Conservation (phyloP, 2,329 filamentous ascomycete genomes). For the Diaporthe capsici region DNA sequence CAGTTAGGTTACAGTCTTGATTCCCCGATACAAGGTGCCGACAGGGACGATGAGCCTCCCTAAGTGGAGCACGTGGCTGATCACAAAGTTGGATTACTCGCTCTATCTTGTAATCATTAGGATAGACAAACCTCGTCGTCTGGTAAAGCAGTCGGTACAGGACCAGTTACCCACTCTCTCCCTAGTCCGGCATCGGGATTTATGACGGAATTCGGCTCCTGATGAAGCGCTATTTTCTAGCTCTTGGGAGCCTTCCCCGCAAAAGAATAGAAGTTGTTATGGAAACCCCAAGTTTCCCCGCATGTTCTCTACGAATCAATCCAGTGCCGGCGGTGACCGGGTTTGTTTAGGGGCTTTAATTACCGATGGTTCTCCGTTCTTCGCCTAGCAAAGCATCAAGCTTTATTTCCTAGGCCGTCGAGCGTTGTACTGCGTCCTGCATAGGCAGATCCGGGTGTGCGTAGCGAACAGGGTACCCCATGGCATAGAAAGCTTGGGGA, state of each 20-base stretch:
- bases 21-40: neutral
- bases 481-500: conserved; percentile 4
- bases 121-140: neutral
- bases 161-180: neutral
- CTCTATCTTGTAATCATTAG: conserved; percentile 4
- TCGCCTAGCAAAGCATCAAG: conserved; percentile 11
- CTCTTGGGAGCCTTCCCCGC: conserved; percentile 10
- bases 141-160: neutral
- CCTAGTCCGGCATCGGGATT: conserved; percentile 21
- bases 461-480: conserved; percentile 8
- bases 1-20: neutral
- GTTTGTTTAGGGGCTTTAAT: conserved; percentile 17
- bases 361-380: conserved; percentile 19
- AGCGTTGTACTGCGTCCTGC: neutral
- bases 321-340: conserved; percentile 28
- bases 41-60: neutral
- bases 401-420: neutral
- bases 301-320: conserved; percentile 29
- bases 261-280: neutral
- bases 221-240: neutral
- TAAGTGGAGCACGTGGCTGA: conserved; percentile 6
- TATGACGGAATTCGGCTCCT: neutral
- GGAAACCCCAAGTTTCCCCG: conserved; percentile 20
- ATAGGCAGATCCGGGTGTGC: neutral
- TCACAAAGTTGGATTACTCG: neutral